Base-by-base conservation (phyloP, 805 yeast genomes). In the Wickerhamiella brachini region DNA sequence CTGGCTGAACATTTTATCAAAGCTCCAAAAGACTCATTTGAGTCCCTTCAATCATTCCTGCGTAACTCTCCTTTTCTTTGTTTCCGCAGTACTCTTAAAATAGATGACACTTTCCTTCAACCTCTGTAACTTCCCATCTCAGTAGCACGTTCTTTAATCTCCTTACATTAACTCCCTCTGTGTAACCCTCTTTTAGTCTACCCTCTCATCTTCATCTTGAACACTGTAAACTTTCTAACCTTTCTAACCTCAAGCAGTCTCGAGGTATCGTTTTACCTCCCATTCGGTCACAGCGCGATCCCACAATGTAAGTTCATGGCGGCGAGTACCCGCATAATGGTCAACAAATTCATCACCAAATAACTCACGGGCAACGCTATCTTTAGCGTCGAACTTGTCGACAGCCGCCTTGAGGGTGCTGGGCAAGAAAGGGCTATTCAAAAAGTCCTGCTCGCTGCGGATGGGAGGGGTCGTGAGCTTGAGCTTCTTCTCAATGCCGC, bases 241-340 rank as follows among this genome's bases (percentile, higher is more conserved):
- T n/a, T n/a, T n/a, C 26, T 24, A 5, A 24, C 8, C 10, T 50
- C 54, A 63, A 9, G 59, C 64, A 5, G 63, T 61, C 51, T 65
- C 68, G 37, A 65, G 54, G 50, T 65, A 65, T 43, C 68, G 51
- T 20, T 56, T 53, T 21, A 64, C 62, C 50, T 65, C 68, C 68
- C 68, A 65, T 50, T 61, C 59, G 17, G 68, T 64, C 20, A 65
- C 68, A 5, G 65, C 63, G 41, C 64, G 65, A 42, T 62, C 57
- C 56, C 61, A 65, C 45, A 53, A 51, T 4, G 45, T 45, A 26
- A 60, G 52, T 51, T 65, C 68, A 42, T 65, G 65, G 31, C 50
- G 43, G 20, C 68, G 51, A 12, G 68, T 65, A 3, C 51, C 61
- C 12, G 64, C 65, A 46, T 54, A 65, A 44, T 65, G 68, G 22